These are phyloP conservation scores for Arxiozyma slooffiae DNA, from an alignment of 1,139 yeast genomes.

Conservation along the genomic window DNA sequence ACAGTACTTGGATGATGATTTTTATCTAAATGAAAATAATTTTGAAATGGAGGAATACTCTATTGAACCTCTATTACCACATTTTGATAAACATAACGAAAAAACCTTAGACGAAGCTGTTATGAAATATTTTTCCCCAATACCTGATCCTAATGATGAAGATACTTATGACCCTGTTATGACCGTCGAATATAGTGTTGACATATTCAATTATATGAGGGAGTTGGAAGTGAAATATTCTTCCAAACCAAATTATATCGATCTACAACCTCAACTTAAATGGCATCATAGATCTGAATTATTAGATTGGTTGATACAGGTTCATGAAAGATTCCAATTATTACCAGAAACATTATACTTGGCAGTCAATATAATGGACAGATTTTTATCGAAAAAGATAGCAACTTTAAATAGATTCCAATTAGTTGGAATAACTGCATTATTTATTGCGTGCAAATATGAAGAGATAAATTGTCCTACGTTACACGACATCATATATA, in stretches of 20 bases:
- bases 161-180: constrained; percentile 84
- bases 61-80: constrained; percentile 1
- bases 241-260: constrained; percentile 81
- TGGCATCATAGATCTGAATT: constrained; percentile 86
- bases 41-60: neutral
- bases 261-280: constrained; percentile 69
- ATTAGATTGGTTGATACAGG: constrained; percentile 92
- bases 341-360: constrained; percentile 85
- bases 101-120: constrained; percentile 3
- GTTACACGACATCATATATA: constrained; percentile 83
- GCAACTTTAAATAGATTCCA: constrained; percentile 82
- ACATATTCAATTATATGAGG: constrained; percentile 76
- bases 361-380: constrained; percentile 81
- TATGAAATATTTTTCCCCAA: constrained; percentile 5
- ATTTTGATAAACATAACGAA: neutral
- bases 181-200: constrained; percentile 90
- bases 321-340: constrained; percentile 75
- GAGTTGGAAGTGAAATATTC: constrained; percentile 59
- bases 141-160: constrained; percentile 70
- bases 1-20: neutral
- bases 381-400: constrained; percentile 64
- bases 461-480: constrained; percentile 95
- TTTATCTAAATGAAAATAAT: neutral
- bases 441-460: constrained; percentile 88
- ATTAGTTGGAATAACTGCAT: constrained; percentile 89